Percentiles rank a stretch among this genome's conserved stretches.
Evolutionary conservation across 441 rosid genomes (phyloP).

Genomic region (California macrophylla): DNA sequence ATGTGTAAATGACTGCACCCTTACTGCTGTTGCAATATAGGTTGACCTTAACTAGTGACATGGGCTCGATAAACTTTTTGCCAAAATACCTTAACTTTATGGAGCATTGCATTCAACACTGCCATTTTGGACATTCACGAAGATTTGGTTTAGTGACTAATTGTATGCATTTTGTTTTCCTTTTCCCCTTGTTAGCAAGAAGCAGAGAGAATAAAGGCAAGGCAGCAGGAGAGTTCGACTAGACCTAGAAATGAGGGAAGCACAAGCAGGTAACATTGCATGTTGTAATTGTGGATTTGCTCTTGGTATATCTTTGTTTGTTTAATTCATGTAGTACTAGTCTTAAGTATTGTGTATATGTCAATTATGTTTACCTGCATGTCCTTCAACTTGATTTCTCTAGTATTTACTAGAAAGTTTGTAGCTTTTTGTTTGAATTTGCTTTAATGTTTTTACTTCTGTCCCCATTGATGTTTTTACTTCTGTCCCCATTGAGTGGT

Average conservation of each 20-base stretch:
- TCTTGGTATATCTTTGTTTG: not conserved
- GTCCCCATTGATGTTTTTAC: not conserved
- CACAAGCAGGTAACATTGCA: constrained; percentile 34
- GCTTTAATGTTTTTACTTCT: not conserved
- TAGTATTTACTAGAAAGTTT: not conserved
- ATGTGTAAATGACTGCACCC: not conserved
- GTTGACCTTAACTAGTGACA: not conserved
- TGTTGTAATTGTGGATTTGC: constrained; percentile 5
- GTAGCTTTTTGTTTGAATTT: not conserved
- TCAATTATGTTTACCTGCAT: not conserved
- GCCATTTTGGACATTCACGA: not conserved
- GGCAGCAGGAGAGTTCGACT: constrained; percentile 33
- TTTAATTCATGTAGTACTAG: not conserved
- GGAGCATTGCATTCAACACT: constrained; percentile 2
- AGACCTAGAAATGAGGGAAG: constrained; percentile 26
- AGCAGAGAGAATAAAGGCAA: constrained; percentile 46
- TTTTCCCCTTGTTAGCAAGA: constrained; percentile 41
- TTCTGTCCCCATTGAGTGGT: not conserved
- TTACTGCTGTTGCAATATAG: not conserved
- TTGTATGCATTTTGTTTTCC: constrained; percentile 10
- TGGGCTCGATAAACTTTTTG: not conserved
- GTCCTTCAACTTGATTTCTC: not conserved
- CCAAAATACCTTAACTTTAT: not conserved
- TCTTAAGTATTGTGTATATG: not conserved
- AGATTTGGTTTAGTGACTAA: constrained; percentile 12